Evolutionary conservation across 768 basidiomycete genomes (phyloP), one percentile per base, ranked within the genome.

Genomic region (Boletus sp.): DNA sequence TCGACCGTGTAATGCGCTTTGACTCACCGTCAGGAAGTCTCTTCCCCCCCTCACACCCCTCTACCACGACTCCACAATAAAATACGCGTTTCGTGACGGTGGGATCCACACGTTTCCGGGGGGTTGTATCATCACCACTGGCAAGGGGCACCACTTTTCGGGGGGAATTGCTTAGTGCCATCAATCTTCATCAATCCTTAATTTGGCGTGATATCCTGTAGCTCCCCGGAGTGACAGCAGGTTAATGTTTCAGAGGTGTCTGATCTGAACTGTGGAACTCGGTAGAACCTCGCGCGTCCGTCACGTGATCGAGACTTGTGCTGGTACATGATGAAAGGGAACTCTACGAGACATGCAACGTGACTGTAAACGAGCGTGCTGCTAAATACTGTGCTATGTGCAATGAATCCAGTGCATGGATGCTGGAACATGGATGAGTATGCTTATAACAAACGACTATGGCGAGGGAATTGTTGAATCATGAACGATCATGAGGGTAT

Each of bases 41-140:
- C 61, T 76, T 80, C 7, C 87, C 88, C 59, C 82, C 79, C 58
- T 87, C 87, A 37, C 87, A 84, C 48, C 84, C 85, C 73, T 97
- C 93, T 30, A 96, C 86, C 14, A 96, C 90, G 19, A 96, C 89
- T 41, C 90, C 90, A 65, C 89, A 91, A 67, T 88, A 88, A 70
- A 95, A 96, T 25, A 87, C 89, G 66, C 93, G 87, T 68, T 80
- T 86, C 7, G 88, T 94, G 58, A 83, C 62, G 47, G 73, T 69
- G 32, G 73, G 64, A 10, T 63, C 67, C 17, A 71, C 70, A 39
- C 79, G 57, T 47, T 62, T 74, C 42, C 78, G 76, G 39, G 77
- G 71, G 27, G 77, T 75, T 27, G 75, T 64, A 61, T 83, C 84
- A 56, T 88, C 83, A 41, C 86, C 88, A 62, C 74, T 79, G n/a